phyloP scores from a whole-genome alignment of 139 green algal genomes.

The Closterium sp. region DNA sequence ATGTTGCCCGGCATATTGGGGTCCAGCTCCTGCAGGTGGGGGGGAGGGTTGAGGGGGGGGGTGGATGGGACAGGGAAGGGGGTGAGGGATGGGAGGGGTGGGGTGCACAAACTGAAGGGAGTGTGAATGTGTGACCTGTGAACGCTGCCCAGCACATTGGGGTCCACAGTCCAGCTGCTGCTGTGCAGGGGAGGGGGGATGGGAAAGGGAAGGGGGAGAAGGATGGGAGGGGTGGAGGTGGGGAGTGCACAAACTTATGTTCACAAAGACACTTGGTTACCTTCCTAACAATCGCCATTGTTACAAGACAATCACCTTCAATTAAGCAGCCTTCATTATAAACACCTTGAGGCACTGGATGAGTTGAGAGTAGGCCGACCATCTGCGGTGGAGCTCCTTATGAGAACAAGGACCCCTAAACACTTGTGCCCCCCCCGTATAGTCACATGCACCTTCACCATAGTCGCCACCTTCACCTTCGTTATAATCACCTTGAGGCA shows the following conservation, averaged over 20 bases:
- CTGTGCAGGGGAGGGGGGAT: not conserved
- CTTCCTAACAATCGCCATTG: too few relatives aligned
- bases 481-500: constrained; percentile 34
- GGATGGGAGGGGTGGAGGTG: not conserved
- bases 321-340: not conserved
- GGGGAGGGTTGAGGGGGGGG: not conserved
- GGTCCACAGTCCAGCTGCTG: too few relatives aligned
- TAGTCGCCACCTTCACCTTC: not conserved
- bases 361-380: constrained; percentile 6
- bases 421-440: not conserved
- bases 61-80: not conserved
- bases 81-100: not conserved
- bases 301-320: too few relatives aligned
- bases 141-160: not conserved
- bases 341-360: constrained; percentile 42
- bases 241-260: too few relatives aligned
- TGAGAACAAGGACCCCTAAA: constrained; percentile 12
- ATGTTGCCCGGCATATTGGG: not conserved
- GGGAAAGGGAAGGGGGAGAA: not conserved
- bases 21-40: not conserved
- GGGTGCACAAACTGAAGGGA: too few relatives aligned
- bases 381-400: constrained; percentile 16
- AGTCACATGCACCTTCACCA: not conserved
- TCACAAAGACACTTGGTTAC: too few relatives aligned
- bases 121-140: not conserved